Conservation (phyloP, 768 basidiomycete species). For the Mycena kentingensis region DNA sequence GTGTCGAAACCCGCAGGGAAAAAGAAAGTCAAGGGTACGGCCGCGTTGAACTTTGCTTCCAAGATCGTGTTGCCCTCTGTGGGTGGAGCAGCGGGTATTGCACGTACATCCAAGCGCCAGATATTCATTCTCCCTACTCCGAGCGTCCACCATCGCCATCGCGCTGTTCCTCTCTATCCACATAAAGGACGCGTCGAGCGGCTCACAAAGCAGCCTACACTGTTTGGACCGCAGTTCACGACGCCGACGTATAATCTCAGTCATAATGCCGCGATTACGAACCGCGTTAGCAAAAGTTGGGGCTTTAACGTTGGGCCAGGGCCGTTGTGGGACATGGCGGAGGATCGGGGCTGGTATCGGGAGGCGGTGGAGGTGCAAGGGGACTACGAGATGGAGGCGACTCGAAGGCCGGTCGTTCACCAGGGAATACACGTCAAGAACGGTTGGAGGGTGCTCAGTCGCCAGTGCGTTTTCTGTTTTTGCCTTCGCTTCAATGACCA, state of each 20-base stretch:
- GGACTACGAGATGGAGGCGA: constrained; percentile 47
- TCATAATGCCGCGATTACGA: constrained; percentile 45
- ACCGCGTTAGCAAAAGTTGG: constrained; percentile 70
- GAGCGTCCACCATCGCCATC: constrained; percentile 72
- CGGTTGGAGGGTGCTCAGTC: constrained; percentile 48
- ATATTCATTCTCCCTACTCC: constrained; percentile 64
- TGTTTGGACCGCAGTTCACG: constrained; percentile 48
- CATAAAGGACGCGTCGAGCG: constrained; percentile 59
- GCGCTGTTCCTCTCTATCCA: constrained; percentile 62
- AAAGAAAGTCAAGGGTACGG: constrained; percentile 33
- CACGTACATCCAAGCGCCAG: constrained; percentile 46
- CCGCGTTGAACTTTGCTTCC: constrained; percentile 17
- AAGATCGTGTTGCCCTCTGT: constrained; percentile 19
- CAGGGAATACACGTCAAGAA: constrained; percentile 41
- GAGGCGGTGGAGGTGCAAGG: constrained; percentile 45
- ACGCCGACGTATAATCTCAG: constrained; percentile 61
- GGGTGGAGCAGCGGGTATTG: constrained; percentile 32
- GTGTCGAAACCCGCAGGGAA: constrained; percentile 22
- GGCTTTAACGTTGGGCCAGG: constrained; percentile 75
- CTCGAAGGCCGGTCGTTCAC: constrained; percentile 63
- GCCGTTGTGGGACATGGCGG: constrained; percentile 76
- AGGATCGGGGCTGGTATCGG: constrained; percentile 80
- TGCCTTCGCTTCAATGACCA: not conserved
- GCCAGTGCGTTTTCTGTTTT: constrained; percentile 43
- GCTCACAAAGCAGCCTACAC: constrained; percentile 48